phyloP scores from a whole-genome alignment of 78 protist species.

The Dictyostelium brefeldianum region DNA sequence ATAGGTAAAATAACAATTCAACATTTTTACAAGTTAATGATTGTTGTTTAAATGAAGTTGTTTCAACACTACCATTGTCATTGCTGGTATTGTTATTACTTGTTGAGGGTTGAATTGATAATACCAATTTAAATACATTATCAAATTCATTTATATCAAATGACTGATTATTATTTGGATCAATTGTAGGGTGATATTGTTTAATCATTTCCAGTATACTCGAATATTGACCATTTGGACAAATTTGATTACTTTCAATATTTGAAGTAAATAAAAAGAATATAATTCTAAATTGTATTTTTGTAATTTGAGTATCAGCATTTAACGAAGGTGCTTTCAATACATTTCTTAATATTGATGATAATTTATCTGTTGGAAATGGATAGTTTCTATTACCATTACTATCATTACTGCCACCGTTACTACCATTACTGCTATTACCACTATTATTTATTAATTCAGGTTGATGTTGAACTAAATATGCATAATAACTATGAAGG shows the following conservation, averaged over 20 bases:
- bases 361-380: slow-evolving; percentile 41
- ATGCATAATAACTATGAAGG: slow-evolving; percentile 46
- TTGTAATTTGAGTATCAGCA: neutral
- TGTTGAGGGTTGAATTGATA: neutral
- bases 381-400: slow-evolving; percentile 4
- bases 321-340: neutral
- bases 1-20: slow-evolving; percentile 40
- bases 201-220: slow-evolving; percentile 25
- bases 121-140: neutral
- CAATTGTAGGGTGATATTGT: slow-evolving; percentile 51
- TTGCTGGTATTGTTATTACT: neutral
- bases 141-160: slow-evolving; percentile 15
- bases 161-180: neutral
- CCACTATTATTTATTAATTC: neutral
- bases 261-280: slow-evolving; percentile 51
- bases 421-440: slow-evolving; percentile 1
- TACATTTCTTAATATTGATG: slow-evolving; percentile 26
- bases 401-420: neutral
- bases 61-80: no score
- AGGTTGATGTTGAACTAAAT: slow-evolving; percentile 9
- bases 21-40: slow-evolving; percentile 29
- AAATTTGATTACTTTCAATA: neutral
- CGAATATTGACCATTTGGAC: slow-evolving; percentile 43
- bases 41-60: neutral
- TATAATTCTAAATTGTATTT: slow-evolving; percentile 25